Evolutionary conservation across 345 rosid genomes (phyloP).

Genomic region (Eucalyptus tenuipes): DNA sequence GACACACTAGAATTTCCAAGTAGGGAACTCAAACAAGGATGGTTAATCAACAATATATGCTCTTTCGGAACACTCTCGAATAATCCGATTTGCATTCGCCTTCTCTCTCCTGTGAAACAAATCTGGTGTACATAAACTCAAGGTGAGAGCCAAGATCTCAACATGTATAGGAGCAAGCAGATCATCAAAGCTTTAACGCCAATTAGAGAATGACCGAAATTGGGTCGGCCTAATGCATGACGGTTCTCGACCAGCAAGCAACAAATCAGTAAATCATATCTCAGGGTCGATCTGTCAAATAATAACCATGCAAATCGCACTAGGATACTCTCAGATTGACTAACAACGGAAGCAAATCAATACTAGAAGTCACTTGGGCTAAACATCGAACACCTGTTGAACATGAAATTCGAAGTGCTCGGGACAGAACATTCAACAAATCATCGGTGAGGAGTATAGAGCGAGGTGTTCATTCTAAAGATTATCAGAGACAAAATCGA

Average conservation of each 20-base stretch:
- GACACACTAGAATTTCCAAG: no score
- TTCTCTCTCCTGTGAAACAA: background rate
- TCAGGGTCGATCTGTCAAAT: background rate
- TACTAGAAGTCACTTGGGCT: background rate
- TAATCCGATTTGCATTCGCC: background rate
- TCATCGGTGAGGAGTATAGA: no score
- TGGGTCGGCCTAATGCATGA: background rate
- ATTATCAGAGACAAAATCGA: no score
- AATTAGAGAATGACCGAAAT: background rate
- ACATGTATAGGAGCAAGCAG: background rate
- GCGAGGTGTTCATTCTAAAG: background rate
- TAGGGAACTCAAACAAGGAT: background rate
- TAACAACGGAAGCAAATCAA: background rate
- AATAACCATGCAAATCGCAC: background rate
- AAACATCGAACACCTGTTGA: background rate
- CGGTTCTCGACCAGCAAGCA: background rate
- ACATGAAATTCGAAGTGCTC: background rate
- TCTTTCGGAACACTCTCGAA: accelerated
- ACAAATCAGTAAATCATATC: background rate
- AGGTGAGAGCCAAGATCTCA: background rate
- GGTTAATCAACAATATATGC: background rate
- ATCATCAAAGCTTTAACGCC: background rate
- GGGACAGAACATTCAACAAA: background rate
- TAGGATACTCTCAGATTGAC: background rate
- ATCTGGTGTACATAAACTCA: background rate